A percentile compares a stretch with the other conserved stretches of the same genome.
phyloP scores from a whole-genome alignment of 768 basidiomycete genomes.

The Leccinum subgranulosum region DNA sequence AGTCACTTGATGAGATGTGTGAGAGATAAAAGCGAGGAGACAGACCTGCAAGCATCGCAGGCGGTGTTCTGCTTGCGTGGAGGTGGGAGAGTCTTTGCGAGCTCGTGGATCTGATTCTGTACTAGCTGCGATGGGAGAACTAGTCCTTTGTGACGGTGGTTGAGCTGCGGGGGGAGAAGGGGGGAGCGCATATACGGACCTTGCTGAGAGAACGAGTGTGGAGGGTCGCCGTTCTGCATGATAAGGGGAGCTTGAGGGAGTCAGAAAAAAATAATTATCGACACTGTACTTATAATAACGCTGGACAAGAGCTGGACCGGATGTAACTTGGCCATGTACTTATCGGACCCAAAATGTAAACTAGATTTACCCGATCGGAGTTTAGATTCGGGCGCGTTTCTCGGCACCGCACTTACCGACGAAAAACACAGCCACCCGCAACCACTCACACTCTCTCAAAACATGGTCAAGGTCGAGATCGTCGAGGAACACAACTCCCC shows the following conservation, averaged over 20 bases:
- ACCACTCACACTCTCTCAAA: background rate
- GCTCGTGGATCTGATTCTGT: slow-evolving; percentile 81
- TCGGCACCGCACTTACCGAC: slow-evolving; percentile 30
- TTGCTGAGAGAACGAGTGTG: slow-evolving; percentile 34
- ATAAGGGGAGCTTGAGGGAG: slow-evolving; percentile 16
- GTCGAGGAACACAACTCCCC: slow-evolving; percentile 77
- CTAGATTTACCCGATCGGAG: slow-evolving; percentile 20
- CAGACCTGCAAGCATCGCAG: slow-evolving; percentile 87
- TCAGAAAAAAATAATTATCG: slow-evolving; percentile 24
- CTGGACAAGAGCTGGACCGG: background rate
- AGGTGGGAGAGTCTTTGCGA: slow-evolving; percentile 77
- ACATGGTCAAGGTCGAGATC: slow-evolving; percentile 93
- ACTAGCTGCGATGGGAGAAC: slow-evolving; percentile 61
- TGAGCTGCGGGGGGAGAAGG: background rate
- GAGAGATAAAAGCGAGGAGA: background rate
- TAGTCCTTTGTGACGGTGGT: slow-evolving; percentile 42
- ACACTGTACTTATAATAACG: slow-evolving; percentile 25
- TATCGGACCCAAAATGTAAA: slow-evolving; percentile 13
- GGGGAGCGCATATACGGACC: slow-evolving; percentile 13
- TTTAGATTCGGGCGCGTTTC: slow-evolving; percentile 15
- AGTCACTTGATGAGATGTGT: background rate
- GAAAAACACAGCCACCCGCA: slow-evolving; percentile 18
- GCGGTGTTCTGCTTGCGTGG: slow-evolving; percentile 91
- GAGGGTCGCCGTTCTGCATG: slow-evolving; percentile 30
- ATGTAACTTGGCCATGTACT: slow-evolving; percentile 24